These are phyloP conservation scores for Aphanomyces cochlioides DNA, from an alignment of 352 stramenopile genomes.

Conservation along the genomic window DNA sequence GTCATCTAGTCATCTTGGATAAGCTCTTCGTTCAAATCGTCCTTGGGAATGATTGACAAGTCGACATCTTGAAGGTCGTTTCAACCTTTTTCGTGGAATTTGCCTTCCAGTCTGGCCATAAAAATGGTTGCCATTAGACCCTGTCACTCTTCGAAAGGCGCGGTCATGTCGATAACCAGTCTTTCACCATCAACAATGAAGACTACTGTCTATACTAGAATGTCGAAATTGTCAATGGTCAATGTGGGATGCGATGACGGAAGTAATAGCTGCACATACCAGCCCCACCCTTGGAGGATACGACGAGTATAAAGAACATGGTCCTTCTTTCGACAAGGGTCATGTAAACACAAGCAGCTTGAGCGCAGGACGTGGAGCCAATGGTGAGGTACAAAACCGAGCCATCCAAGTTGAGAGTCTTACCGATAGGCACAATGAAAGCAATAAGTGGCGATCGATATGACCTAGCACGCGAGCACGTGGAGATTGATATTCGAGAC, in stretches of 20 bases:
- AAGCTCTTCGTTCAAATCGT: no score
- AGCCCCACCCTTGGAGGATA: conserved; percentile 51
- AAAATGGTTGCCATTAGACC: conserved; percentile 48
- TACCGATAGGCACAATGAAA: conserved; percentile 57
- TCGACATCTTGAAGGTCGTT: neutral
- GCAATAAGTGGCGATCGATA: conserved; percentile 43
- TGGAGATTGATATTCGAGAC: conserved; percentile 46
- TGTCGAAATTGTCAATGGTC: conserved; percentile 49
- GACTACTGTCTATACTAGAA: conserved; percentile 53
- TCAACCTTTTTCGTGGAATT: conserved; percentile 55
- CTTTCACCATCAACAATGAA: conserved; percentile 54
- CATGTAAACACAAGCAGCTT: conserved; percentile 46
- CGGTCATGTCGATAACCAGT: conserved; percentile 52
- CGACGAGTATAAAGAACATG: conserved; percentile 57
- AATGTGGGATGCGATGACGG: conserved; percentile 39
- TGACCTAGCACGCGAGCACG: conserved; percentile 38
- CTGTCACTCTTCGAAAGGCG: conserved; percentile 42
- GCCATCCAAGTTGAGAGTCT: conserved; percentile 63
- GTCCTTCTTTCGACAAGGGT: conserved; percentile 51
- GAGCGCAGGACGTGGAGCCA: conserved; percentile 47
- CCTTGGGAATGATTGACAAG: no score
- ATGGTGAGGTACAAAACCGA: conserved; percentile 52
- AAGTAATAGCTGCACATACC: conserved; percentile 44
- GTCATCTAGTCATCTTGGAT: no score
- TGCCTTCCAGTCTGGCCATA: conserved; percentile 62